Base-by-base conservation (phyloP, 2,329 filamentous ascomycete species). In the Colletotrichum spaethianum region DNA sequence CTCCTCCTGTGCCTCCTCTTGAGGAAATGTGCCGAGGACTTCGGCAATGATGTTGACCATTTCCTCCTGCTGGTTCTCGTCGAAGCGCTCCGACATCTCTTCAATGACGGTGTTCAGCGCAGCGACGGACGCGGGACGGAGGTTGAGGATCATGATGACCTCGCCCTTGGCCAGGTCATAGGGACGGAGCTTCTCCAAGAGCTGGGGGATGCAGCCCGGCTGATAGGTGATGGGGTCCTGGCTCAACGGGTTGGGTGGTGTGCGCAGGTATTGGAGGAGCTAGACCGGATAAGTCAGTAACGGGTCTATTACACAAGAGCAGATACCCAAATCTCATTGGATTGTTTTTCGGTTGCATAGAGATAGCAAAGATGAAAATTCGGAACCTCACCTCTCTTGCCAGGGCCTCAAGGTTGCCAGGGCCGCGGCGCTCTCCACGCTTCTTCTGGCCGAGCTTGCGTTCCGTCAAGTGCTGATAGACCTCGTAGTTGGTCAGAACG, bases 401-500 rank as follows among this genome's bases (percentile, higher is more conserved):
- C 31, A 93, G 82, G 0, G 87, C 90, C 77, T 90, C 88, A 3
- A 91, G 83, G 74, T 92, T 92, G 31, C 83, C 84, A 1, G 89
- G 89, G 4, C 88, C 85, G 50, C 86, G 84, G 20, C 85, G 86
- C 46, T 73, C 63, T 55, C 63, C 67, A 68, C 72, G 53, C 73
- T 87, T 87, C 77, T 88, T 86, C 76, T 90, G 88, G 59, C 84
- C 82, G 67, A 84, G 81, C 63, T 86, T 85, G 77, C 90, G 88
- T 57, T 91, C 87, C 7, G 83, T 82, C 48, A 94, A 82, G 76
- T 93, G 92, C 68, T 87, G 85, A 77, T 91, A 91, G 74, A 94
- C 92, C 84, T 94, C 93, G 75, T 89, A 92, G 80, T 94, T 94
- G 79, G 90, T 90, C 77, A 95, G 85, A 52, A 92, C 87, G 6